Evolutionary conservation across 805 yeast genomes (phyloP), one percentile per base, ranked within the genome.

Genomic region (Starmerella vaccinii): DNA sequence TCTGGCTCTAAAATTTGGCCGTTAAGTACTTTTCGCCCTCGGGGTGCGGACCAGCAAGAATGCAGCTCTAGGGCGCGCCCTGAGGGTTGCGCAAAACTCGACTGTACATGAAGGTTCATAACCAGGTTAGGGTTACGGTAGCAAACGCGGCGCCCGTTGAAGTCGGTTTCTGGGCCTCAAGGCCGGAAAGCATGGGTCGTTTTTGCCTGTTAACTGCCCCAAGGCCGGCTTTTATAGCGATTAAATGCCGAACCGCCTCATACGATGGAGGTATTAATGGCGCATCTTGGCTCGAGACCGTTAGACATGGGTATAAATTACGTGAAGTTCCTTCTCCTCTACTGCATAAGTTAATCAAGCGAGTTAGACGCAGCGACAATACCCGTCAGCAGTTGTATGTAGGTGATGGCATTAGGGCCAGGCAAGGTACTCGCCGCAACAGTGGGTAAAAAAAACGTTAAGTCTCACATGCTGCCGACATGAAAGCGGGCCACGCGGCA

Each of bases 51-150:
- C 23, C 16, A 41, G 45, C 45, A 41, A 41, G 23, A 5, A 41
- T 41, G 45, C 45, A 41, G 45, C n/a, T 41, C 33, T 41, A 41
- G 45, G 45, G 45, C 45, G 45, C 18, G 45, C 45, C 45, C 45
- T 41, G 22, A 41, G 45, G 45, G 45, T 41, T 26, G 33, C 23
- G 34, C 45, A 26, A 15, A 12, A 16, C 22, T 41, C 45, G 33
- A 26, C 32, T 26, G 13, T 34, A 27, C 23, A 13, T 26, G 34
- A 27, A 41, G 34, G 45, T 26, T 41, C 16, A 9, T 27, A 27
- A 3, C 7, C 5, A 23, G 45, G 45, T 12, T 5, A 27, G 45
- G 45, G 45, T 12, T 7, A 3, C 16, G 9, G 45, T 41, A 41
- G 45, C 45, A 41, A 41, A 26, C 27, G 22, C 38, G 38, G 8